Evolutionary conservation across 768 basidiomycete genomes (phyloP), one percentile per base, ranked within the genome.

Genomic region (Hortiboletus campestris): DNA sequence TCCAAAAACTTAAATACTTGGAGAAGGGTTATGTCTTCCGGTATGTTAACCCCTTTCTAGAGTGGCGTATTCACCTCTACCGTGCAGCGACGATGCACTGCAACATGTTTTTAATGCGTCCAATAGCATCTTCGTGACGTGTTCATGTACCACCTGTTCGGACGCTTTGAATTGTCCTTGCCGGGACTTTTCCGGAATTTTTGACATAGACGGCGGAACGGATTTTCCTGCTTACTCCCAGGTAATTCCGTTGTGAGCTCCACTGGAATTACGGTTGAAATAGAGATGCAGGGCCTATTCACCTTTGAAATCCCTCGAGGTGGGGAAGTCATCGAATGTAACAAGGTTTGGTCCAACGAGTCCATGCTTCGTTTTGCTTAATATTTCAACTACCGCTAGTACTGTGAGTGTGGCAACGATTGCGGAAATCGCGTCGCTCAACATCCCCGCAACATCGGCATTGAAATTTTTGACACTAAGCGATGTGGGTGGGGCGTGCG

Each of bases 341-440:
- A 87, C 58, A 71, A 77, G 64, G 86, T 84, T 62, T 46, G 75
- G 41, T 9, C 31, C 38, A 14, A 35, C 5, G 19, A 34, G 3
- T 22, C 7, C 10, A 10, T 43, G 17, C n/a, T 32, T 56, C 11
- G n/a, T 16, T 44, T 40, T 13, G 14, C 53, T 42, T 25, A n/a
- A 39, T 10, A 20, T 41, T 19, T 50, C 49, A 42, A 35, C 22
- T 40, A 39, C 25, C 51, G 19, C 45, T 59, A 82, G 80, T 63
- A 68, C 28, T 86, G 85, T 51, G 47, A 43, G 8, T 87, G 85
- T 55, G 64, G 60, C 32, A 34, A 39, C 10, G 59, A 49, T 4
- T 89, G 87, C 60, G 69, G 60, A 3, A 89, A 88, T 60, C 81
- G 86, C 20, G 80, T 87, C 8, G 81, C 80, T 3, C 88, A 89